phyloP scores from a whole-genome alignment of 306 rosid genomes.

The Quercus mongolica region DNA sequence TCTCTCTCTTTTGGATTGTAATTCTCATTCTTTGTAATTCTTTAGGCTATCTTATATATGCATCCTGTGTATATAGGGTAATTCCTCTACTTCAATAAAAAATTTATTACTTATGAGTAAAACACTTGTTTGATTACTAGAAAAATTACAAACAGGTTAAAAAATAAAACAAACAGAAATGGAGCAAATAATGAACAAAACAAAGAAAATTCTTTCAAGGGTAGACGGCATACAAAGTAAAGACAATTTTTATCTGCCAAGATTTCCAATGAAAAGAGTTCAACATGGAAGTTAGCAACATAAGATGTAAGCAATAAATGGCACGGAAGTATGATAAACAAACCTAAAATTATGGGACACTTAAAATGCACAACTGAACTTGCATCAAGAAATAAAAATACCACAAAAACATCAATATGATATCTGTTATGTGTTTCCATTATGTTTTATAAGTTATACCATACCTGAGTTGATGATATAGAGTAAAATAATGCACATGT shows the following conservation, averaged over 20 bases:
- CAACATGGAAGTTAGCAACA: neutral
- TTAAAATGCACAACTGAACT: conserved; percentile 15
- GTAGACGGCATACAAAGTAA: neutral
- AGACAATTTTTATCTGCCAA: neutral
- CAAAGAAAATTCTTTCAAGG: neutral
- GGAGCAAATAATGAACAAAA: neutral
- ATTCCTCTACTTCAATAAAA: too few relatives aligned
- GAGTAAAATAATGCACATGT: conserved; percentile 92
- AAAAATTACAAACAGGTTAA: neutral
- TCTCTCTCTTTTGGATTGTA: too few relatives aligned
- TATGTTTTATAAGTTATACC: conserved; percentile 2
- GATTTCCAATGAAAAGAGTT: neutral
- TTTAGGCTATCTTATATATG: too few relatives aligned
- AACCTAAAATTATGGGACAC: neutral
- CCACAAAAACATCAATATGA: neutral
- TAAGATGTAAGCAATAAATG: neutral
- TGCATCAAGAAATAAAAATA: conserved; percentile 6
- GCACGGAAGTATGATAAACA: too few relatives aligned
- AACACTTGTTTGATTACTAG: neutral
- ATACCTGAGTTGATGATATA: conserved; percentile 95
- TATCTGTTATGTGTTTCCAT: neutral
- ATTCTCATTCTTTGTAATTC: too few relatives aligned
- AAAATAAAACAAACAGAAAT: neutral
- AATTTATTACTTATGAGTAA: too few relatives aligned
- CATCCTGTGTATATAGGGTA: too few relatives aligned